Base-by-base conservation (phyloP, 495 filamentous ascomycete species). In the Lasiosphaeria hispida region DNA sequence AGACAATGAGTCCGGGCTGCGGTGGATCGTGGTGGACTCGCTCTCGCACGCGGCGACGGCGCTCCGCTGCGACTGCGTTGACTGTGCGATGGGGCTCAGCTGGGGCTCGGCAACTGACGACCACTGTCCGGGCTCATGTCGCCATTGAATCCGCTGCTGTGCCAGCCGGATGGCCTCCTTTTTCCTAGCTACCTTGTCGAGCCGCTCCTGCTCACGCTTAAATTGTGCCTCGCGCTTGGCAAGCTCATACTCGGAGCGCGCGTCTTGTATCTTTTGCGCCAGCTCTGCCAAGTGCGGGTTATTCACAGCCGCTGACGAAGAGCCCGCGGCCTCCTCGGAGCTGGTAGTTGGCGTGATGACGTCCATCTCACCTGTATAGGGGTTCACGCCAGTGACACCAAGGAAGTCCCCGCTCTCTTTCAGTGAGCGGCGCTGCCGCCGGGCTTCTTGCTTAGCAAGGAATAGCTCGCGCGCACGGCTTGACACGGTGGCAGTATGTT, bases 361-460 rank as follows among this genome's bases (percentile, higher is more conserved):
- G 36, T 81, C 72, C 53, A 70, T 74, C 58, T 71, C 66, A 1
- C 80, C 79, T n/a, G 79, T 82, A 43, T 73, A 65, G 10, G 80
- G 79, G 57, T 83, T 81, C n/a, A 75, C 73, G 15, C 80, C 79
- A 57, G 79, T 79, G 10, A 81, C 76, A 10, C 80, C 79, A 10
- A 82, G 69, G 64, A 75, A 83, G 57, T 83, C 80, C 13, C 78
- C 75, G 50, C 76, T 78, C 52, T 76, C 69, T 40, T 71, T 73
- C 33, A 78, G 56, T 13, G 45, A 70, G 37, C 63, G 71, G 6
- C 76, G 75, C 41, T 64, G 68, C n/a, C 58, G 66, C 14, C 74
- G 71, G 13, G 55, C 60, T 41, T 69, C 67, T 47, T 77, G 73
- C 57, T 74, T 76, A 8, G 67, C 66, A 6, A 69, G 57, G 38